phyloP scores from a whole-genome alignment of 2,329 filamentous ascomycete genomes.

The Coniochaeta ligniaria region DNA sequence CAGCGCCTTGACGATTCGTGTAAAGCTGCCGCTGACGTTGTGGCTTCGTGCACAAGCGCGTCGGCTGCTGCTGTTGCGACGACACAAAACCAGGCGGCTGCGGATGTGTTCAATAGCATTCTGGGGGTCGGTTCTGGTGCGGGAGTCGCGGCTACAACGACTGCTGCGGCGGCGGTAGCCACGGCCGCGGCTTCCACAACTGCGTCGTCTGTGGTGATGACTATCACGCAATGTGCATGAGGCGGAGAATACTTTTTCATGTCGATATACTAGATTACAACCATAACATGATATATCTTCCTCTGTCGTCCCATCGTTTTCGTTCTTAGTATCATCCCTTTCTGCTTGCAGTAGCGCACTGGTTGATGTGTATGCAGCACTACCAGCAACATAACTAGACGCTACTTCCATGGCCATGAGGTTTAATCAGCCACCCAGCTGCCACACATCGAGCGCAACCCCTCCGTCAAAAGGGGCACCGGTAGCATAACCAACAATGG shows the following conservation, averaged over 20 bases:
- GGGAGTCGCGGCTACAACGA: constrained; percentile 5
- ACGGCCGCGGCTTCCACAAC: constrained; percentile 2
- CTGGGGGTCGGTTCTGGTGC: constrained; percentile 9
- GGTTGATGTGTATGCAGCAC: too few relatives aligned
- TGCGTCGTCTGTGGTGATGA: constrained; percentile 11
- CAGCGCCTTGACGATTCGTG: constrained; percentile 27
- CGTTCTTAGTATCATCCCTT: neutral
- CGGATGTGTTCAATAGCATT: constrained; percentile 24
- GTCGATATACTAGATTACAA: neutral
- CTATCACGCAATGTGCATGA: constrained; percentile 13
- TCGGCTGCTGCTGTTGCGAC: constrained; percentile 18
- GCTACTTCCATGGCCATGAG: too few relatives aligned
- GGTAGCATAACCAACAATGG: constrained; percentile 14
- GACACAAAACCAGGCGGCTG: constrained; percentile 21
- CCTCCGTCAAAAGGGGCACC: neutral
- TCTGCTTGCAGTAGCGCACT: neutral
- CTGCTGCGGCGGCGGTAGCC: neutral
- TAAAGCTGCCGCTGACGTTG: constrained; percentile 20
- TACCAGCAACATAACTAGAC: too few relatives aligned
- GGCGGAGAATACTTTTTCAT: neutral
- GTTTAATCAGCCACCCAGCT: neutral
- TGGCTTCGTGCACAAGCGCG: constrained; percentile 17
- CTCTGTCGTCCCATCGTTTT: too few relatives aligned
- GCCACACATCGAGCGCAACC: neutral
- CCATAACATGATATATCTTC: too few relatives aligned